Percentiles rank a stretch among this genome's conserved stretches.
phyloP scores from a whole-genome alignment of 2,329 filamentous ascomycete genomes.

The Aspergillus latus region DNA sequence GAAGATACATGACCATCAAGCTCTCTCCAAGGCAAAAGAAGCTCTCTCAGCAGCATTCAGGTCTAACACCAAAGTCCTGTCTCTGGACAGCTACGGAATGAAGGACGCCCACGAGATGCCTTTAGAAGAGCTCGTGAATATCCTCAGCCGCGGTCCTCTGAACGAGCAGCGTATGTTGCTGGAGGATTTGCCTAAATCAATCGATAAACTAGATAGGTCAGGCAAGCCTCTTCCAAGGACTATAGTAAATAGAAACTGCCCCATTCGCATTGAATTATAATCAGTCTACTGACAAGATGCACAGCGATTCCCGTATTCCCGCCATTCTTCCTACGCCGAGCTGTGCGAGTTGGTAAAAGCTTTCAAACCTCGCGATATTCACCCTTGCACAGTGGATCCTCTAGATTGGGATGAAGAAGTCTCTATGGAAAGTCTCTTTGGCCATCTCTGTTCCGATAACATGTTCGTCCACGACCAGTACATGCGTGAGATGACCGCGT shows the following conservation, averaged over 20 bases:
- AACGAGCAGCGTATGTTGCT: conserved; percentile 1
- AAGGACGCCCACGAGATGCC: conserved; percentile 40
- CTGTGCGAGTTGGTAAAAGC: conserved; percentile 67
- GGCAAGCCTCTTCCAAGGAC: conserved; percentile 26
- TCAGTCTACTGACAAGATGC: conserved; percentile 12
- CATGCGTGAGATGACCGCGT: conserved; percentile 50
- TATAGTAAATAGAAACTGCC: conserved; percentile 32
- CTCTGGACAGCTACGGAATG: conserved; percentile 40
- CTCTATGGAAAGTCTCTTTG: conserved; percentile 70
- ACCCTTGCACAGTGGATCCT: conserved; percentile 74
- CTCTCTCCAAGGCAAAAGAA: conserved; percentile 30
- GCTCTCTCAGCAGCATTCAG: conserved; percentile 33
- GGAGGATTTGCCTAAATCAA: not conserved
- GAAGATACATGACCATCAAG: conserved; percentile 32
- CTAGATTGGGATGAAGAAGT: conserved; percentile 62
- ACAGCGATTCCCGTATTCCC: conserved; percentile 75
- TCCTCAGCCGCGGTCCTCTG: conserved; percentile 29
- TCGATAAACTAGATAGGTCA: conserved; percentile 1
- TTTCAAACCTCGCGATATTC: conserved; percentile 73
- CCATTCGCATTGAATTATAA: not conserved
- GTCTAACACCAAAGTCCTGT: conserved; percentile 36
- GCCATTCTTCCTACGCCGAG: conserved; percentile 84
- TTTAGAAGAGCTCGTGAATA: conserved; percentile 35
- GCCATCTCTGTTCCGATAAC: conserved; percentile 61
- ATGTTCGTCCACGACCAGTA: conserved; percentile 65